Percentiles rank a stretch among this genome's conserved stretches.
Conservation (phyloP, 768 basidiomycete species). For the Grammothele lineata region DNA sequence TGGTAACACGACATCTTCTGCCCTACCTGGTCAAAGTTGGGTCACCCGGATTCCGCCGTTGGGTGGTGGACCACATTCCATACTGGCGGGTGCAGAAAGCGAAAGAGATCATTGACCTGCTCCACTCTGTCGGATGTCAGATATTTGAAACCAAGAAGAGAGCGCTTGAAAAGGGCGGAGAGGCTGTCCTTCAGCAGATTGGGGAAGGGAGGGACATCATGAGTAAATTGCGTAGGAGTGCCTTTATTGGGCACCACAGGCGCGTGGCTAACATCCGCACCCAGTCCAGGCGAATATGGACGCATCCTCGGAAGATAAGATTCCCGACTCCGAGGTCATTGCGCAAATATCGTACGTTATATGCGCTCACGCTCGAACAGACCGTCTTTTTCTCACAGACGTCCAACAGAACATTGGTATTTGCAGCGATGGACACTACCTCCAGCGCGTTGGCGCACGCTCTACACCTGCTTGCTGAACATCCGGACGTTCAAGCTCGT, state of each 20-base stretch:
- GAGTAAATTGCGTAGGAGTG: slow-evolving; percentile 38
- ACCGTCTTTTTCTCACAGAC: not conserved
- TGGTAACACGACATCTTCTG: slow-evolving; percentile 40
- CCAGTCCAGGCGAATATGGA: slow-evolving; percentile 17
- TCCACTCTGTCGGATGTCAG: slow-evolving; percentile 36
- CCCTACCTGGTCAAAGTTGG: slow-evolving; percentile 37
- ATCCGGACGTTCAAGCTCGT: slow-evolving; percentile 32
- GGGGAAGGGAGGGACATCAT: slow-evolving; percentile 42
- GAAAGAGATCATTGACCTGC: slow-evolving; percentile 41
- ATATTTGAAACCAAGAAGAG: slow-evolving; percentile 37
- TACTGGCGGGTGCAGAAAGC: slow-evolving; percentile 36
- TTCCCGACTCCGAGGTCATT: slow-evolving; percentile 16
- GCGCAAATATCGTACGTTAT: slow-evolving; percentile 13
- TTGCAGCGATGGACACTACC: slow-evolving; percentile 26
- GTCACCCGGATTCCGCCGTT: slow-evolving; percentile 37
- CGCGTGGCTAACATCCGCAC: not conserved
- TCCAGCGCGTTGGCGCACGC: slow-evolving; percentile 15
- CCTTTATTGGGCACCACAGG: not conserved
- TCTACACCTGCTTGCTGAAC: slow-evolving; percentile 20
- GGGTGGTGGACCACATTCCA: slow-evolving; percentile 38
- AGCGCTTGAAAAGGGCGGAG: slow-evolving; percentile 22
- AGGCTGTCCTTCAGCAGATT: slow-evolving; percentile 23
- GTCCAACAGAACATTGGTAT: slow-evolving; percentile 15
- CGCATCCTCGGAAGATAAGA: slow-evolving; percentile 7
- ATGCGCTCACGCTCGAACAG: not conserved